Percentiles rank a stretch among this genome's conserved stretches.
Evolutionary conservation across 139 green algal species (phyloP).

Genomic region (Chlorella sp.): DNA sequence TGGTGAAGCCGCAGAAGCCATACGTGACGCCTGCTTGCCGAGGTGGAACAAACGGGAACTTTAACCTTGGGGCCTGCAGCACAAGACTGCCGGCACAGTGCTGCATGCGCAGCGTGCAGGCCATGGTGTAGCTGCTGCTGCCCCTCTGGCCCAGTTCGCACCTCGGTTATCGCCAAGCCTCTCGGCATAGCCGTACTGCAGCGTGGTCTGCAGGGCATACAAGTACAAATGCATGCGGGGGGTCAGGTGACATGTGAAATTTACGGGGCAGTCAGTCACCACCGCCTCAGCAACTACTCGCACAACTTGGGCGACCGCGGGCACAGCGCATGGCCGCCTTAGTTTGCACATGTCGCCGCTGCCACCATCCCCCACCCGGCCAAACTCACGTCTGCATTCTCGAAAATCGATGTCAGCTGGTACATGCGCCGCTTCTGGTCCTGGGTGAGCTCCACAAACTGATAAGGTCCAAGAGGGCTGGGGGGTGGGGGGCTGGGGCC

Average conservation of each 20-base stretch:
- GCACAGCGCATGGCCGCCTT: no score
- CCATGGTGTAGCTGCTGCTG: neutral
- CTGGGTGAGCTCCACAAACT: conserved; percentile 20
- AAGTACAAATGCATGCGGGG: no score
- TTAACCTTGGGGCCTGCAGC: no score
- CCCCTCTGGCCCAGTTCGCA: neutral
- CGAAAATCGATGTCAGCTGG: conserved; percentile 44
- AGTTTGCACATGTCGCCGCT: no score
- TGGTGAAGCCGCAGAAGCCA: conserved; percentile 30
- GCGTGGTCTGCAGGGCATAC: conserved; percentile 3
- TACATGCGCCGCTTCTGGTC: conserved; percentile 35
- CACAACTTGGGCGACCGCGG: no score
- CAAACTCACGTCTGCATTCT: conserved; percentile 30
- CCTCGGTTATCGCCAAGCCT: conserved; percentile 11
- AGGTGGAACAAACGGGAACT: no score
- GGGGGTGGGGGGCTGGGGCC: neutral
- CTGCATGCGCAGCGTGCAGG: no score
- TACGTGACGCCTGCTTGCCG: conserved; percentile 44
- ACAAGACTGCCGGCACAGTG: no score
- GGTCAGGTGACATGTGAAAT: no score
- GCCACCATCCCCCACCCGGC: neutral
- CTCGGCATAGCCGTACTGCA: conserved; percentile 22
- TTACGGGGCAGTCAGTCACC: no score
- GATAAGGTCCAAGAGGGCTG: neutral
- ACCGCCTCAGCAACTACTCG: no score